A percentile compares a stretch with the other conserved stretches of the same genome.
Conservation (phyloP, 2,329 filamentous ascomycete species). For the Alternaria novae-zelandiae region DNA sequence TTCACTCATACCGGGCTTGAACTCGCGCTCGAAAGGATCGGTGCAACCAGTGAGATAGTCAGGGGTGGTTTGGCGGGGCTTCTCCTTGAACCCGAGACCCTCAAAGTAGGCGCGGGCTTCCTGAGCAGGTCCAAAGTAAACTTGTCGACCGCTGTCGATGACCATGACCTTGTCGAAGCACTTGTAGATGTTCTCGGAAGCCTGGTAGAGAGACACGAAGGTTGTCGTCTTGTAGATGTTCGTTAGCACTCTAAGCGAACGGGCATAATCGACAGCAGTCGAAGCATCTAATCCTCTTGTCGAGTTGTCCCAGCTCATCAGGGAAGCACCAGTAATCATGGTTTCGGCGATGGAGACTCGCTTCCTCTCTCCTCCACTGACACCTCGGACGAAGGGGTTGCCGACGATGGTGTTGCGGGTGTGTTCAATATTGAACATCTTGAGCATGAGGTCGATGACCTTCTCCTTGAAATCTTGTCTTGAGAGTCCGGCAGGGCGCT, state of each 20-base stretch:
- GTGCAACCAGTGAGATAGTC: constrained; percentile 85
- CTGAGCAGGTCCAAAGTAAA: constrained; percentile 73
- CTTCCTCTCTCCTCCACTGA: constrained; percentile 80
- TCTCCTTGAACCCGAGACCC: constrained; percentile 73
- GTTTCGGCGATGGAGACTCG: constrained; percentile 84
- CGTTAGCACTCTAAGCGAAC: constrained; percentile 66
- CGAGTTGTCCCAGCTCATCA: constrained; percentile 68
- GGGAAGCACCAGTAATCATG: constrained; percentile 74
- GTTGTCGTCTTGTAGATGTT: constrained; percentile 84
- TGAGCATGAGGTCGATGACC: constrained; percentile 75
- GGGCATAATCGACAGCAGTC: constrained; percentile 58
- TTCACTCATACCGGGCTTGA: constrained; percentile 69
- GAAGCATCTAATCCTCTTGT: constrained; percentile 58
- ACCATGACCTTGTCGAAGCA: constrained; percentile 86
- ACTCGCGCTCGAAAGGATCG: constrained; percentile 82
- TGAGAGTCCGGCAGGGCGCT: constrained; percentile 75
- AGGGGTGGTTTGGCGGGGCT: constrained; percentile 78
- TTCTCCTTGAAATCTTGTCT: constrained; percentile 78
- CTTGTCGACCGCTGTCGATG: constrained; percentile 76
- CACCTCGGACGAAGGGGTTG: constrained; percentile 76
- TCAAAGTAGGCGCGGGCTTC: constrained; percentile 79
- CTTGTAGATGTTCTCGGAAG: constrained; percentile 80
- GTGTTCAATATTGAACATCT: constrained; percentile 95
- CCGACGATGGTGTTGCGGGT: constrained; percentile 85
- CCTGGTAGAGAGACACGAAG: constrained; percentile 86